These are phyloP conservation scores for Fremontodendron californicum DNA, from an alignment of 345 rosid species.

Conservation along the genomic window DNA sequence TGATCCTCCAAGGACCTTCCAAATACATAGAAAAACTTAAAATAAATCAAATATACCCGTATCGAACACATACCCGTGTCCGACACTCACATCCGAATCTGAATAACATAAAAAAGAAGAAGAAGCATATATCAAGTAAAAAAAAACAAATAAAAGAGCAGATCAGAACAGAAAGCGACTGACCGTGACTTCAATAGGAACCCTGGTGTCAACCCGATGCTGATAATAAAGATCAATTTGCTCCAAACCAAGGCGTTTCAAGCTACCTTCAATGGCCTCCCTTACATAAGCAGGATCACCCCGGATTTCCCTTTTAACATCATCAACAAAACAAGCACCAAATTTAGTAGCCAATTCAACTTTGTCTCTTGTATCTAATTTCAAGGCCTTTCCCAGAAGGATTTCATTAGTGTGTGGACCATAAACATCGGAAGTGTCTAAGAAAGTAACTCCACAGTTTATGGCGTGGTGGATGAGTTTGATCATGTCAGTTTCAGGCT, in stretches of 20 bases:
- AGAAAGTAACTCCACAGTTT: conserved; percentile 42
- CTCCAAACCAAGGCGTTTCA: conserved; percentile 40
- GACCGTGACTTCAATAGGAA: too few relatives aligned
- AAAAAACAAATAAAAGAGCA: too few relatives aligned
- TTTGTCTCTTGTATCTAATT: conserved; percentile 30
- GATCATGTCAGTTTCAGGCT: conserved; percentile 49
- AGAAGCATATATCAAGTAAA: too few relatives aligned
- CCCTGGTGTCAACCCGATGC: too few relatives aligned
- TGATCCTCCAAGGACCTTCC: too few relatives aligned
- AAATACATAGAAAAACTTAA: too few relatives aligned
- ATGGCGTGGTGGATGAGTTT: conserved; percentile 47
- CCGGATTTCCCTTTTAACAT: conserved; percentile 20
- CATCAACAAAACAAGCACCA: conserved; percentile 16
- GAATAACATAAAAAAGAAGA: too few relatives aligned
- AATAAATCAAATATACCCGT: too few relatives aligned
- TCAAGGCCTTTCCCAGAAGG: conserved; percentile 50
- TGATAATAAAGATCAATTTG: too few relatives aligned
- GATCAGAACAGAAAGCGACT: too few relatives aligned
- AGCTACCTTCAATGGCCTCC: conserved; percentile 45
- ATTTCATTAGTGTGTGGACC: conserved; percentile 48
- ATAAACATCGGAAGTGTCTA: conserved; percentile 47
- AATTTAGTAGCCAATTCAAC: conserved; percentile 51
- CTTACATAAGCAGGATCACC: conserved; percentile 49
- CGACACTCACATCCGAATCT: too few relatives aligned
- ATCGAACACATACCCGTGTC: too few relatives aligned